Evolutionary conservation across 2,329 filamentous ascomycete genomes (phyloP), one percentile per base, ranked within the genome.

Genomic region (Pseudogymnoascus sp.): DNA sequence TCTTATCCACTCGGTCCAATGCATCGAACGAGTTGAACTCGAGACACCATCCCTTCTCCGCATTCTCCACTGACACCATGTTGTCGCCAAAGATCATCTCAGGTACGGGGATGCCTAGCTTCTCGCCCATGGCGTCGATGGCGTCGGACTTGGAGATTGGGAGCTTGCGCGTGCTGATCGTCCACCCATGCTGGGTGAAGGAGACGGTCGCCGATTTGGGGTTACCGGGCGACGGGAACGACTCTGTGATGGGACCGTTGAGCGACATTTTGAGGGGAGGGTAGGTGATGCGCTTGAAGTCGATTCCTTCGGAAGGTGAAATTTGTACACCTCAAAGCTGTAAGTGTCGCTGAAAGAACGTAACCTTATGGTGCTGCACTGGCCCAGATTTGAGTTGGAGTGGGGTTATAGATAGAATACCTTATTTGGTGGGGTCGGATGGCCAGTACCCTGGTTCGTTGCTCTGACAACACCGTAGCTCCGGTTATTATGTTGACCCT

Each of bases 81-180:
- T 99, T 99, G 79, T 99, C 92, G 65, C 94, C 94, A 73, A 99
- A 99, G 67, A 99, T 99, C 94, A 99, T 99, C 78, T 99, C 94
- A 7, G 94, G 94, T 41, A 93, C 85, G 15, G 93, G 86, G 72
- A 99, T 97, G 31, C 87, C 87, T 61, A 99, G 82, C 65, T 84
- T 85, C 63, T 81, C 80, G 41, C 87, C 87, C 85, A 99, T 90
- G 38, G 84, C 84, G 72, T 96, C 92, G 72, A 99, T 97, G 59
- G 92, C 90, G 5, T 84, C 89, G 51, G 92, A 86, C 75, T 96
- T 97, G 69, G 95, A 89, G 74, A 99, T 99, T 65, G 94, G 94
- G 59, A 94, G 86, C 79, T 97, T 97, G 73, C 91, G 89, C 61
- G 90, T 90, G 29, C 84, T 84, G 74, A 97, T 87, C 69, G 79